phyloP scores from a whole-genome alignment of 2,329 filamentous ascomycete species.

The Sordariomycetes sp. region DNA sequence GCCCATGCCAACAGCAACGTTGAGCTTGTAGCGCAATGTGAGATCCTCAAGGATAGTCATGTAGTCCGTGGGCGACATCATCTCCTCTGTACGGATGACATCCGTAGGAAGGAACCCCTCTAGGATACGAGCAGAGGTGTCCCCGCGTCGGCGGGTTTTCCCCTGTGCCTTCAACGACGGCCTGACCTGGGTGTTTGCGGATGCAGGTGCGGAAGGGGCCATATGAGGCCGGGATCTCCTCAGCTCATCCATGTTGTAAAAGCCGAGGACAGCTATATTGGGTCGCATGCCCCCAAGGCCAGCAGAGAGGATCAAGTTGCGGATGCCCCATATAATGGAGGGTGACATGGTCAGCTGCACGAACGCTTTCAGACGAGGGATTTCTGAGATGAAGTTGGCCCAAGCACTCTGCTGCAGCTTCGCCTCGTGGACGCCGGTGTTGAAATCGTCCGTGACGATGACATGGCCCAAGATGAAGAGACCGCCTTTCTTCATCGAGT shows the following conservation, averaged over 20 bases:
- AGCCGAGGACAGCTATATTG: constrained; percentile 72
- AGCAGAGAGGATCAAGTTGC: constrained; percentile 70
- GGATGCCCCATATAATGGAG: constrained; percentile 69
- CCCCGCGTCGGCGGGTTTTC: constrained; percentile 29
- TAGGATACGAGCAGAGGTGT: constrained; percentile 41
- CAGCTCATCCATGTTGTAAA: constrained; percentile 69
- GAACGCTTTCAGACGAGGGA: constrained; percentile 77
- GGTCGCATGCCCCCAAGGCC: constrained; percentile 80
- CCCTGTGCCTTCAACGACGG: constrained; percentile 8
- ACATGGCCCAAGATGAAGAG: constrained; percentile 80
- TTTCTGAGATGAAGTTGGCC: constrained; percentile 74
- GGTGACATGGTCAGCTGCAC: constrained; percentile 78
- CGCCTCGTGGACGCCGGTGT: constrained; percentile 64
- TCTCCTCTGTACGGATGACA: constrained; percentile 50
- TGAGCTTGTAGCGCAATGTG: constrained; percentile 63
- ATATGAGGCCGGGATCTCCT: constrained; percentile 43
- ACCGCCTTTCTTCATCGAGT: constrained; percentile 77
- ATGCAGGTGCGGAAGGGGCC: constrained; percentile 34
- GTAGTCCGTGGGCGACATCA: constrained; percentile 60
- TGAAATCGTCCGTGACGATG: constrained; percentile 75
- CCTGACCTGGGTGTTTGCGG: constrained; percentile 19
- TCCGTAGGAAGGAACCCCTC: constrained; percentile 55
- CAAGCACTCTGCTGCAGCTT: constrained; percentile 69
- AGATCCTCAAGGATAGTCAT: constrained; percentile 75
- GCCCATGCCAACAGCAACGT: constrained; percentile 73